Evolutionary conservation across 1,284 basidiomycete species (phyloP), one percentile per base, ranked within the genome.

Genomic region (Tilletia setariae): DNA sequence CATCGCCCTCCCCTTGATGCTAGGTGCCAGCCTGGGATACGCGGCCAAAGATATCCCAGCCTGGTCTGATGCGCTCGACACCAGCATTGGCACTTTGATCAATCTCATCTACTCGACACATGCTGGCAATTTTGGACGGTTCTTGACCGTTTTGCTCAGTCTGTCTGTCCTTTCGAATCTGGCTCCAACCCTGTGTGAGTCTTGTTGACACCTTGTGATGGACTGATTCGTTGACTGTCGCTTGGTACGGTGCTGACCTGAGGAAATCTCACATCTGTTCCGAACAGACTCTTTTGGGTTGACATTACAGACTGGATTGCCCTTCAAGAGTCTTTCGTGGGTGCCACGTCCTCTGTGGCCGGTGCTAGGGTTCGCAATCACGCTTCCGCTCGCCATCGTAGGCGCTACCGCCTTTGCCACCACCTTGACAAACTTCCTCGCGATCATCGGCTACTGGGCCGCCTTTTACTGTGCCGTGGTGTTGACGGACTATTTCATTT

Each of bases 321-420:
- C 93, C 0, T 86, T 85, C 0, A 86, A 89, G 73, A 85, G 86
- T 25, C 81, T 85, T 79, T 32, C 62, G 13, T 19, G 8, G 67
- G 87, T 96, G 15, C 94, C 94, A 0, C 86, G 94, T 78, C 95
- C 93, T 81, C 85, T 93, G 59, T 92, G 95, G 82, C 91, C 93
- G 0, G 79, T 95, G 21, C 80, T 93, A 51, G 89, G 90, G 0
- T 90, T 89, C 0, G 92, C 89, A 1, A 89, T 96, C 61, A 87
- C 88, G 79, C 79, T 89, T 32, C 84, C 88, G 44, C 86, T 88
- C 0, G 87, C 88, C 19, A 86, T 90, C 61, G 87, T 86, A 1
- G 89, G 89, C 1, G 86, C 88, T 51, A 85, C 87, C 68, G 86
- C 88, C 76, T 89, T 90, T 78, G 86, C 86, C 49, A 84, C 83